Base-by-base conservation (phyloP, 306 rosid species). In the Quercus wislizeni region DNA sequence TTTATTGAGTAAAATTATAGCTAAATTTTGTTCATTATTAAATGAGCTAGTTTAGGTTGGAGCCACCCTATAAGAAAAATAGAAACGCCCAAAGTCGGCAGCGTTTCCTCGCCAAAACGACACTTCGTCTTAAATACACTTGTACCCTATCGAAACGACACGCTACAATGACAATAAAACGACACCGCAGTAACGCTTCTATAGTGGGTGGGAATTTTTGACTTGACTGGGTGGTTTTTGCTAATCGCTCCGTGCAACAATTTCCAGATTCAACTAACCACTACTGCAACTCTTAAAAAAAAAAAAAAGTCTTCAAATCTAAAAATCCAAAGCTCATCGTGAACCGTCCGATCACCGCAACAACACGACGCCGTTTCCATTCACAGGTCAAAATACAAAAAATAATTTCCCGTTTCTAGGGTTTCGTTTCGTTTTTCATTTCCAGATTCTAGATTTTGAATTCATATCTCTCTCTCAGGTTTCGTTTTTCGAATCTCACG, bases 341-440 rank as follows among this genome's bases (percentile, higher is more conserved):
- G 14, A 21, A 13, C 56, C 27, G 20, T 25, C 58, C 38, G 38
- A 49, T 25, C 31, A 6, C 58, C 11, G 35, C 15, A 14, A 41
- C 19, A 19, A 21, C 13, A 46, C 72, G 59, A 38, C 12, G 58
- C 6, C 21, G 38, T 27, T 46, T 21, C 3, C 38, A n/a, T 33
- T 62, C 15, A 15, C 27, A 6, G 58, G 28, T 38, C 56, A 38
- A 51, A 27, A 28, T 57, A 21, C 55, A 17, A 5, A 0, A 18
- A 18, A 6, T 54, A 5, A n/a, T 11, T 51, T 11, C 55, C 21
- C 5, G 31, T 78, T 65, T 56, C 69, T 65, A 74, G 83, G 83
- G 67, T 55, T 54, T 74, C 6, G 2, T 33, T 33, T 33, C 38
- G 38, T 69, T 68, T 69, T 70, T 23, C 20, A 55, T 12, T 30